These are phyloP conservation scores for Graphilbum fragrans DNA, from an alignment of 2,329 filamentous ascomycete species.

Conservation along the genomic window DNA sequence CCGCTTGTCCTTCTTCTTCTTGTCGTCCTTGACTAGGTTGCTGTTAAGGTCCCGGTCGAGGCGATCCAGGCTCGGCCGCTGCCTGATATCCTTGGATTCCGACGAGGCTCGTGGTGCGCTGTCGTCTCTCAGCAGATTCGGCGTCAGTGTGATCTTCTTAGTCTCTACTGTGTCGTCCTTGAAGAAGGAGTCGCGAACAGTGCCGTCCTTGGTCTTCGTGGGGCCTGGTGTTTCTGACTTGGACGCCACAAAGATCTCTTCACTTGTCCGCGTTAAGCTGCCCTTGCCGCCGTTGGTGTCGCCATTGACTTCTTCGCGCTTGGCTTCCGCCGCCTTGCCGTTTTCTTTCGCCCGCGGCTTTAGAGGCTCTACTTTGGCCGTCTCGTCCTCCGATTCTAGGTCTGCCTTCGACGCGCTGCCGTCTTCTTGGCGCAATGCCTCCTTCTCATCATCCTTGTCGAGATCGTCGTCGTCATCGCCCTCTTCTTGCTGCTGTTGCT, in stretches of 20 bases:
- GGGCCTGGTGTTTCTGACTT: conserved; percentile 32
- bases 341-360: conserved; percentile 34
- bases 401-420: conserved; percentile 12
- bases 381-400: conserved; percentile 31
- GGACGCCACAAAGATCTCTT: conserved; percentile 49
- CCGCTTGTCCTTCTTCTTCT: conserved; percentile 62
- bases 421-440: conserved; percentile 13
- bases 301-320: conserved; percentile 21
- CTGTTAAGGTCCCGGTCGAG: conserved; percentile 47
- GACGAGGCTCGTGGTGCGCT: conserved; percentile 36
- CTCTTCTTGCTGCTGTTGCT: conserved; percentile 13
- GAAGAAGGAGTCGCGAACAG: conserved; percentile 89
- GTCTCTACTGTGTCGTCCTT: conserved; percentile 92
- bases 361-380: conserved; percentile 42
- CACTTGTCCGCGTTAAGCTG: conserved; percentile 37
- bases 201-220: conserved; percentile 68
- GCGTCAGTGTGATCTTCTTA: conserved; percentile 93
- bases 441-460: conserved; percentile 8
- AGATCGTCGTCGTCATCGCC: conserved; percentile 13
- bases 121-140: conserved; percentile 82
- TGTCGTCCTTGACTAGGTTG: conserved; percentile 49
- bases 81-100: conserved; percentile 43
- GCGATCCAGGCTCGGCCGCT: conserved; percentile 60
- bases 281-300: conserved; percentile 10
- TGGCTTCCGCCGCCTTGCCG: conserved; percentile 15